Evolutionary conservation across 257 asterid species (phyloP), one percentile per base, ranked within the genome.

Genomic region (Solanum phureja): DNA sequence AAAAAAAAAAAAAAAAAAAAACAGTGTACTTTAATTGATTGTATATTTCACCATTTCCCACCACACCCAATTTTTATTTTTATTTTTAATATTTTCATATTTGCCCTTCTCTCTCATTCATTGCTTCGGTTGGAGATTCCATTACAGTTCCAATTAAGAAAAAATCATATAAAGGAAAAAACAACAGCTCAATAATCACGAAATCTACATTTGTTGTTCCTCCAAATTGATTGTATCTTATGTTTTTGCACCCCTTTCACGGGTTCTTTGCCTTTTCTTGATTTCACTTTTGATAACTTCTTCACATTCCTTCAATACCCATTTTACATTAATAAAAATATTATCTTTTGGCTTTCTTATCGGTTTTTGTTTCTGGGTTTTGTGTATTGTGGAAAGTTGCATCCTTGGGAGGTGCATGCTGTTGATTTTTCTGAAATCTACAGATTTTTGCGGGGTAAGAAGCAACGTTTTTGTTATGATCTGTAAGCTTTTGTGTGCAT

Each of bases 61-160:
- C 85, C 42, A 29, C 68, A 81, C 38, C 85, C 35, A 19, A 62
- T 31, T 16, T n/a, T 52, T 52, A 52, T 49, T 49, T 42, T 11
- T 42, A 44, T 46, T 46, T 46, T 76, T 40, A 9, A 9, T 44
- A 29, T 82, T 27, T 79, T 79, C 85, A 79, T 79, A 27, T 27
- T 79, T 16, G 66, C 8, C 40, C 40, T 8, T 42, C 64, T 4
- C 19, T 79, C 12, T 79, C 66, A 14, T 79, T 46, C 85, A 81
- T 46, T 82, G 86, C 44, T 82, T 82, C 86, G 69, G 86, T 82
- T 82, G 69, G 42, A 49, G 86, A 82, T 82, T 82, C 86, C 69
- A 82, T 29, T 82, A 31, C 86, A 18, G 44, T 49, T 19, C 86
- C 49, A 21, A 74, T 24, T 29, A 69, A 14, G 52, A 7, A 31